Conservation (phyloP, 768 basidiomycete genomes). For the Mycena rosella region DNA sequence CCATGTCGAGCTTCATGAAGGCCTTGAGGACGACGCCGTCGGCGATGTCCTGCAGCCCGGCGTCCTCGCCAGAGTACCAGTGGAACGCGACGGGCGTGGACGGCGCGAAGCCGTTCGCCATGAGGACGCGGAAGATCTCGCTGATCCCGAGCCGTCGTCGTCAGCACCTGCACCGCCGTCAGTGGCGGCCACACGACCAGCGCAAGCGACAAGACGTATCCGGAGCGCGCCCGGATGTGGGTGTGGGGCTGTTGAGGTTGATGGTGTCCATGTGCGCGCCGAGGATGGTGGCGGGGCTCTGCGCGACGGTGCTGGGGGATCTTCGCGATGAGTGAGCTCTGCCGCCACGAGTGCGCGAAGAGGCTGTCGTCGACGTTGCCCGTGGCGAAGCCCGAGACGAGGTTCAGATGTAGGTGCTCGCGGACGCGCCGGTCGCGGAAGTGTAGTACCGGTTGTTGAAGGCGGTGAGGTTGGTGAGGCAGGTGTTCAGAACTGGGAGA, state of each 20-base stretch:
- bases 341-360: slow-evolving; percentile 48
- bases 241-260: slow-evolving; percentile 52
- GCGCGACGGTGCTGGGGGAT: slow-evolving; percentile 47
- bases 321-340: slow-evolving; percentile 53
- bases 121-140: slow-evolving; percentile 56
- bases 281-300: slow-evolving; percentile 51
- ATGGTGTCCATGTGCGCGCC: slow-evolving; percentile 60
- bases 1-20: slow-evolving; percentile 62
- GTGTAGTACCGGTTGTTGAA: slow-evolving; percentile 61
- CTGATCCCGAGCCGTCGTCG: slow-evolving; percentile 63
- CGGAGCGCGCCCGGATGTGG: slow-evolving; percentile 56
- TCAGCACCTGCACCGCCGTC: too few species aligned
- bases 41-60: slow-evolving; percentile 60
- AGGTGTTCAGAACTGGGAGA: slow-evolving; percentile 40
- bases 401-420: slow-evolving; percentile 55
- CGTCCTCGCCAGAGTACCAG: slow-evolving; percentile 62
- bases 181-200: too few species aligned
- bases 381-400: slow-evolving; percentile 29
- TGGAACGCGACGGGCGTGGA: slow-evolving; percentile 60
- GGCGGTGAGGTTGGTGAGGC: slow-evolving; percentile 51
- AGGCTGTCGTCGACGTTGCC: slow-evolving; percentile 39
- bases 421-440: slow-evolving; percentile 51
- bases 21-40: slow-evolving; percentile 60
- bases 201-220: too few species aligned
- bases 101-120: slow-evolving; percentile 54